Evolutionary conservation across 2,329 filamentous ascomycete species (phyloP), one percentile per base, ranked within the genome.

Genomic region (Cercospora berteroae): DNA sequence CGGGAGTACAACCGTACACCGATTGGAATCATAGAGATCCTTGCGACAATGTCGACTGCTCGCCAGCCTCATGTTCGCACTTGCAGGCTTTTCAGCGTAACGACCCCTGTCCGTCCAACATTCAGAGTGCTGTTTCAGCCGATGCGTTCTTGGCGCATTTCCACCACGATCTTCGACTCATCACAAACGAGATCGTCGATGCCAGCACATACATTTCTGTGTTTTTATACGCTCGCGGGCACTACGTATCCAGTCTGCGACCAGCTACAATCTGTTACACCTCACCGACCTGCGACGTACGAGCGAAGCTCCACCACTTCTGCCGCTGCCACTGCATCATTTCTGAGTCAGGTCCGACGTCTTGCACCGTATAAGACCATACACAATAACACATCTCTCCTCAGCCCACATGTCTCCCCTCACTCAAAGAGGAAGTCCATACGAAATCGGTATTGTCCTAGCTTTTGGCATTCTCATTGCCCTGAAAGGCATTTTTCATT

Each of bases 381-480:
- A 33, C 20, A 31, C 12, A 5, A 8, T 31, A 48, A 12, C 18
- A 23, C 42, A 33, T 4, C 9, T 36, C 23, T n/a, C 12, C 6
- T 27, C 52, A 10, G 42, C 18, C 7, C 27, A 42, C 56, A 67
- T 63, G 65, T 58, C 60, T 39, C 56, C 65, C 2, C 44, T 67
- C 31, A 62, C 60, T 29, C 60, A 67, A 42, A 60, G 60, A 27
- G 65, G 65, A 52, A 63, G 55, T 23, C 48, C 48, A 10, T 63
- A 62, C 52, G 65, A 67, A 25, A 60, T 67, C 27, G 65, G 52
- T 29, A 67, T 67, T 27, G 60, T 67, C 27, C 50, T 67, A 13
- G 39, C 61, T 36, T 67, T 67, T 52, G 60, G 65, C 6, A 55
- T 63, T 13, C 56, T 67, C 10, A 63, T 63, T 18, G 65, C 60